These are phyloP conservation scores for Trichoderma semiorbis DNA, from an alignment of 2,329 filamentous ascomycete genomes.

Conservation along the genomic window DNA sequence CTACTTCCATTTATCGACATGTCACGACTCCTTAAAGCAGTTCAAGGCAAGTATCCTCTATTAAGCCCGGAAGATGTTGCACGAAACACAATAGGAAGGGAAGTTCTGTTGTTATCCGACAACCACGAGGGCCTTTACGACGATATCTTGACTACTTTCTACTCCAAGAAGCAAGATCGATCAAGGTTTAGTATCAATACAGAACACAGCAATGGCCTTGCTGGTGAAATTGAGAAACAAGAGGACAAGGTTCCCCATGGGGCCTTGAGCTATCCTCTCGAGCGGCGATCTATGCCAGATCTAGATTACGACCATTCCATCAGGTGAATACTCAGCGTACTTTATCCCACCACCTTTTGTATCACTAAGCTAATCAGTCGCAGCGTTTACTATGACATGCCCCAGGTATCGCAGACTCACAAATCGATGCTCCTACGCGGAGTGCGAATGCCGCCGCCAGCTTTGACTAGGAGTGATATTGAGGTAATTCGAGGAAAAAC, in stretches of 20 bases:
- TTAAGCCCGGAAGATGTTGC: slow-evolving; percentile 72
- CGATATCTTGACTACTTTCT: slow-evolving; percentile 79
- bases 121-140: slow-evolving; percentile 76
- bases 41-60: slow-evolving; percentile 76
- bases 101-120: slow-evolving; percentile 81
- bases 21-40: slow-evolving; percentile 75
- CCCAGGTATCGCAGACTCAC: slow-evolving; percentile 67
- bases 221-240: slow-evolving; percentile 78
- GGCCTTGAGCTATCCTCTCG: slow-evolving; percentile 72
- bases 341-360: neutral
- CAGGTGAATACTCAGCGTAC: slow-evolving; percentile 50
- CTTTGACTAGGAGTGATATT: slow-evolving; percentile 72
- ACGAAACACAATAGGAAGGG: slow-evolving; percentile 76
- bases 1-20: slow-evolving; percentile 96
- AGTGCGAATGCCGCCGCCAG: slow-evolving; percentile 67
- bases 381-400: slow-evolving; percentile 84
- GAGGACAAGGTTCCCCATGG: slow-evolving; percentile 82
- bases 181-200: slow-evolving; percentile 70
- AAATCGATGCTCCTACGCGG: slow-evolving; percentile 94
- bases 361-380: slow-evolving; percentile 29
- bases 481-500: slow-evolving; percentile 67
- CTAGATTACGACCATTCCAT: slow-evolving; percentile 84
- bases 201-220: slow-evolving; percentile 69
- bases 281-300: slow-evolving; percentile 66
- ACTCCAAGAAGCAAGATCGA: slow-evolving; percentile 77